phyloP scores from a whole-genome alignment of 768 basidiomycete species.

The Russula sp. region DNA sequence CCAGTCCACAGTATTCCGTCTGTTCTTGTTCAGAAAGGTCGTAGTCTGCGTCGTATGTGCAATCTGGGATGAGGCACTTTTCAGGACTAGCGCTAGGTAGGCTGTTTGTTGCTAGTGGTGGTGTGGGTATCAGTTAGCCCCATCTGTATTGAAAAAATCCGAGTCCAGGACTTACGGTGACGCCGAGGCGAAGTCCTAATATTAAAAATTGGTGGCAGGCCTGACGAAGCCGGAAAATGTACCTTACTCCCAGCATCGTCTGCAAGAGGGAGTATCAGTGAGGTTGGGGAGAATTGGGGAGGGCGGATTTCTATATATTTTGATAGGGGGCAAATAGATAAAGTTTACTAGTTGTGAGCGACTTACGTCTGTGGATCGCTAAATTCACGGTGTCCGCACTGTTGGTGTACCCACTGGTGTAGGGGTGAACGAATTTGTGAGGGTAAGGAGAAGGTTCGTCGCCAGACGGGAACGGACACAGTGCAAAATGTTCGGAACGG shows the following conservation, averaged over 20 bases:
- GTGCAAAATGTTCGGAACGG: no score
- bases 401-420: not conserved
- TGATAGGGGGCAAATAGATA: not conserved
- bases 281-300: not conserved
- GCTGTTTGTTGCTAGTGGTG: not conserved
- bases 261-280: not conserved
- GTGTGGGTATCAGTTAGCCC: not conserved
- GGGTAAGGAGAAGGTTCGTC: not conserved
- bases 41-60: constrained; percentile 14
- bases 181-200: not conserved
- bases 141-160: not conserved
- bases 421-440: not conserved
- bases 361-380: not conserved
- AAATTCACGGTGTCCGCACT: not conserved
- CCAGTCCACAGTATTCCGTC: constrained; percentile 24
- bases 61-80: constrained; percentile 14
- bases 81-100: no score
- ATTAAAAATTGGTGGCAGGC: not conserved
- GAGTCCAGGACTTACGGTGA: constrained; percentile 1
- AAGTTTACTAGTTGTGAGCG: not conserved
- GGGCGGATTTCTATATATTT: not conserved
- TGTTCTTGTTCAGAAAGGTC: constrained; percentile 20
- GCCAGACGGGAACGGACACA: no score
- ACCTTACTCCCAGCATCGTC: not conserved
- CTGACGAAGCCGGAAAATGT: not conserved